Evolutionary conservation across 345 rosid species (phyloP), one percentile per base, ranked within the genome.

Genomic region (Brassica juncea): DNA sequence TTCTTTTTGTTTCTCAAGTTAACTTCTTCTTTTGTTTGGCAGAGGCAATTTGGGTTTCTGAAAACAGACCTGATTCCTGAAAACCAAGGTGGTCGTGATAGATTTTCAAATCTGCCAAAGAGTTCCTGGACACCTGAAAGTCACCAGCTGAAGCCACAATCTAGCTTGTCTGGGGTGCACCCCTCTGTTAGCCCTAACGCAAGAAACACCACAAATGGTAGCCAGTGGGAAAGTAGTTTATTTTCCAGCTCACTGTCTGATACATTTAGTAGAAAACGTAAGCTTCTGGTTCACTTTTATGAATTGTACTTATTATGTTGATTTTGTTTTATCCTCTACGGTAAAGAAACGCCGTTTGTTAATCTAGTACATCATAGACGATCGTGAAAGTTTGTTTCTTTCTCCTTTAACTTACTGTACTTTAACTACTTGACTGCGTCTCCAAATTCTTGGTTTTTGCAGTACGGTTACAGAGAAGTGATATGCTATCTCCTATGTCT

Each of bases 181-280:
- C 67, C 83, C 16, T 70, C 84, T 67, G 77, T 10, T 82, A 80
- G 75, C 79, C 34, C 75, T 25, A 82, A 78, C 72, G 82, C 79
- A 73, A 84, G 83, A 66, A 86, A 62, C 73, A 66, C 77, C 64
- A 68, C 77, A 39, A 86, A 72, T 77, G 87, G 85, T 68, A 81
- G 80, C 63, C 87, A 86, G 85, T 83, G 86, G 80, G 97, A 91
- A 84, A 92, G 91, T 84, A 89, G 98, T 82, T 88, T 94, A 68
- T 94, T 94, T 84, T 94, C 99, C 32, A 90, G 97, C 86, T 92
- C 99, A 9, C 66, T 94, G 74, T 92, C 98, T 19, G 99, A 94
- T 64, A 71, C 90, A 73, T 89, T 90, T 81, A 90, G 75, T 75
- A 78, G 85, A 77, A 91, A 90, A 74, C 67, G 99, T 91, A 87